Evolutionary conservation across 1,139 yeast species (phyloP), one percentile per base, ranked within the genome.

Genomic region (Martiniozyma asiatica): DNA sequence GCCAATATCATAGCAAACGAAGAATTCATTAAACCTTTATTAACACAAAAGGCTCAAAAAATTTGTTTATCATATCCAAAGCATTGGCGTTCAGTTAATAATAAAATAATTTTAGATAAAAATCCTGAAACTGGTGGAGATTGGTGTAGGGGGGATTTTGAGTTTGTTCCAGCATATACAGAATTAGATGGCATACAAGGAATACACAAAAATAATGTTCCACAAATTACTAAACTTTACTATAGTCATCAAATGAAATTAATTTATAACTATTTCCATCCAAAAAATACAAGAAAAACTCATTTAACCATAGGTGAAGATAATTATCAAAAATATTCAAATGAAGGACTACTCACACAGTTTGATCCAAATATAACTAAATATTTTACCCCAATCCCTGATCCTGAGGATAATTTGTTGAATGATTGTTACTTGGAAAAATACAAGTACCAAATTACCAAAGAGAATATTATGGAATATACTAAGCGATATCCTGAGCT

Each of bases 71-170:
- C n/a, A n/a, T n/a, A n/a, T n/a, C n/a, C n/a, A n/a, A n/a, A n/a
- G n/a, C n/a, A n/a, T n/a, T n/a, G n/a, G n/a, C n/a, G n/a, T 13
- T 20, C 13, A 12, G 9, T 15, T 9, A n/a, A 11, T 12, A 14
- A 28, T 9, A 30, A 23, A 8, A n/a, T 36, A 2, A 20, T 48
- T 26, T 26, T 49, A 2, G 34, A 46, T 1, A n/a, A 9, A 2
- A 38, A 50, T 31, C 52, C 53, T 2, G 20, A 19, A 9, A 29
- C 41, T 3, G 31, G 38, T 5, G 24, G 43, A 9, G 31, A 36
- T 5, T 50, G 55, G 55, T 49, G 42, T 39, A 50, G 51, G 2
- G 55, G 49, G 33, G 53, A 50, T 27, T 50, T 50, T 32, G 38
- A 35, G 16, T 39, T 42, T 6, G 48, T 49, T 27, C 45, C 48